Evolutionary conservation across 768 basidiomycete species (phyloP).

Genomic region (Glaciozyma antarctica): DNA sequence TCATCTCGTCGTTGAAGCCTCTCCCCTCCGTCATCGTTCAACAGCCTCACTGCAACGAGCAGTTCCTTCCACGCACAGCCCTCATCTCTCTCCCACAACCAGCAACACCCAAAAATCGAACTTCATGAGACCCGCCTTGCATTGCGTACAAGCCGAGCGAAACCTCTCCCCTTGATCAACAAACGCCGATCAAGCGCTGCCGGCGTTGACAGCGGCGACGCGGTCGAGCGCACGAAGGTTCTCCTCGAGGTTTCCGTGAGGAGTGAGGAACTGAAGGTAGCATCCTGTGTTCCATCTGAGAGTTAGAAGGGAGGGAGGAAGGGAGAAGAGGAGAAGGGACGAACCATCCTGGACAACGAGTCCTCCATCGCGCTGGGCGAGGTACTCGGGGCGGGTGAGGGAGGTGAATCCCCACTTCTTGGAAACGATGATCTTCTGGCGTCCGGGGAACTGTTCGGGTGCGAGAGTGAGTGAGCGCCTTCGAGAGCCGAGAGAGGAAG

Average conservation of each 20-base stretch:
- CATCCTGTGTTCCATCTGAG: background rate
- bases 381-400: slow-evolving; percentile 80
- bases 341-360: slow-evolving; percentile 77
- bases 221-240: slow-evolving; percentile 63
- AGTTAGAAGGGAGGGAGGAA: background rate
- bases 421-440: slow-evolving; percentile 91
- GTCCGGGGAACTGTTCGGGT: slow-evolving; percentile 63
- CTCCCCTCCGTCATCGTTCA: too few relatives aligned
- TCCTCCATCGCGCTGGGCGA: slow-evolving; percentile 74
- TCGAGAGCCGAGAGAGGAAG: background rate
- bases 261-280: slow-evolving; percentile 5
- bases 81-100: too few relatives aligned
- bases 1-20: too few relatives aligned
- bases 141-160: too few relatives aligned
- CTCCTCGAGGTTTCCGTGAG: slow-evolving; percentile 43
- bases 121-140: too few relatives aligned
- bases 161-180: too few relatives aligned
- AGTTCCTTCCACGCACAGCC: too few relatives aligned
- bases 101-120: too few relatives aligned
- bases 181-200: background rate
- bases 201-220: slow-evolving; percentile 17
- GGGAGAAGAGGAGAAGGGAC: background rate
- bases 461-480: background rate
- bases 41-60: too few relatives aligned
- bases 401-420: slow-evolving; percentile 96